These are phyloP conservation scores for Evansstolkia leycettana DNA, from an alignment of 495 filamentous ascomycete genomes.

Conservation along the genomic window DNA sequence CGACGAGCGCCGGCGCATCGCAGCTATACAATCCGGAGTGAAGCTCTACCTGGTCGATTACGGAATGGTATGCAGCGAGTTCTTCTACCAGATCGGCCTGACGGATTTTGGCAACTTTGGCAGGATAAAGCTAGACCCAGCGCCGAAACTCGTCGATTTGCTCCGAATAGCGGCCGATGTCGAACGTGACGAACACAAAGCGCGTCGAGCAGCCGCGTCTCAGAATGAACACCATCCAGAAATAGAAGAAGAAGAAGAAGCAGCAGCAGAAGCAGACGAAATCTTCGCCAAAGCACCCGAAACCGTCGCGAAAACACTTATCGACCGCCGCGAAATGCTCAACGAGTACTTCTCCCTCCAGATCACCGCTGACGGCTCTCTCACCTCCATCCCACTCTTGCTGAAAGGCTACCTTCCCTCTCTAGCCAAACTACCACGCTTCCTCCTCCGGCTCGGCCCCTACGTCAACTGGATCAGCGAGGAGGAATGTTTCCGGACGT, in stretches of 20 bases:
- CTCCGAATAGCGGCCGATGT: slow-evolving; percentile 60
- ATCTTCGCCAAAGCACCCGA: slow-evolving; percentile 56
- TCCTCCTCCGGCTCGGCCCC: slow-evolving; percentile 79
- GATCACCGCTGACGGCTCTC: slow-evolving; percentile 63
- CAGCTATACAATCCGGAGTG: slow-evolving; percentile 84
- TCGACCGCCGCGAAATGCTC: slow-evolving; percentile 74
- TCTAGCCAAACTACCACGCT: slow-evolving; percentile 76
- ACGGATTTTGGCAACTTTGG: slow-evolving; percentile 97
- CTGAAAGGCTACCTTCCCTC: slow-evolving; percentile 80
- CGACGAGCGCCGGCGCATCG: slow-evolving; percentile 75
- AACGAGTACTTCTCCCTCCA: slow-evolving; percentile 85
- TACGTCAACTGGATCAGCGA: slow-evolving; percentile 80
- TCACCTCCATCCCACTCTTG: slow-evolving; percentile 70
- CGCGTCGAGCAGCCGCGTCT: slow-evolving; percentile 13
- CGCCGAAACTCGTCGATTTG: slow-evolving; percentile 58
- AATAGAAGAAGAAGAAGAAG: slow-evolving; percentile 8
- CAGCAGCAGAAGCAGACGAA: slow-evolving; percentile 38
- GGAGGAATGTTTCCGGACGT: slow-evolving; percentile 73
- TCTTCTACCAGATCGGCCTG: slow-evolving; percentile 94
- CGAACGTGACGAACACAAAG: slow-evolving; percentile 30
- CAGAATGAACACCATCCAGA: slow-evolving; percentile 5
- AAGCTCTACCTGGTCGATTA: slow-evolving; percentile 94
- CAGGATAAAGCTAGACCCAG: slow-evolving; percentile 62
- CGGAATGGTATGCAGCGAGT: slow-evolving; percentile 73
- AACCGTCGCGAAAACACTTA: slow-evolving; percentile 46